Evolutionary conservation across 495 filamentous ascomycete species (phyloP).

Genomic region (Hypoxylon crocopeplum): DNA sequence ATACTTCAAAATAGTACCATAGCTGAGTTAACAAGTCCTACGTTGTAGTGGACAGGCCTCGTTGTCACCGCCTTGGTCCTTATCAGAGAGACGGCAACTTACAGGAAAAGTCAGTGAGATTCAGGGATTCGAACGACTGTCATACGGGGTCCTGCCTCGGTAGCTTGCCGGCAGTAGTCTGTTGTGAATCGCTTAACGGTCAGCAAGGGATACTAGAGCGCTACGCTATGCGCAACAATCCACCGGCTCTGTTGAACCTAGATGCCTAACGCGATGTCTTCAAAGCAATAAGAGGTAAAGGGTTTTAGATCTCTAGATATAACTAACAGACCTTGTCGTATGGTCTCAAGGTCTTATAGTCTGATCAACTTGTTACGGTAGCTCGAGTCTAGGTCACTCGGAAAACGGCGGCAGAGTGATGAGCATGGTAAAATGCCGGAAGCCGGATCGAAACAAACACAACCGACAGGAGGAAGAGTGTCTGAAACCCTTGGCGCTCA

Average conservation of each 20-base stretch:
- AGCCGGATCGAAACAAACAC: background rate
- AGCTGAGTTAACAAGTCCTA: constrained; percentile 12
- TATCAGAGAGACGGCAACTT: constrained; percentile 9
- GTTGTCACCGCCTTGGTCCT: background rate
- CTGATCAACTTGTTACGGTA: background rate
- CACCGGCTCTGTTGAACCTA: background rate
- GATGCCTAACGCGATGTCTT: background rate
- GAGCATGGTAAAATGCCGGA: background rate
- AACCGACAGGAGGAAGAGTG: constrained; percentile 3
- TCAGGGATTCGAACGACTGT: constrained; percentile 5
- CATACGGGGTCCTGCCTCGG: constrained; percentile 16
- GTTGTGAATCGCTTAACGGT: constrained; percentile 13
- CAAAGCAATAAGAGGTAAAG: too few species aligned
- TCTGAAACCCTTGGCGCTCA: constrained; percentile 16
- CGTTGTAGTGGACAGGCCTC: constrained; percentile 8
- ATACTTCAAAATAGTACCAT: background rate
- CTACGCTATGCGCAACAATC: constrained; percentile 8
- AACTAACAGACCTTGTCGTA: too few species aligned
- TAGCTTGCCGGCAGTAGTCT: constrained; percentile 14
- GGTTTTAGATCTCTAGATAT: too few species aligned
- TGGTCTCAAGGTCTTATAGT: background rate
- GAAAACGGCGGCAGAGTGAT: background rate
- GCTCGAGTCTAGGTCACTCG: background rate
- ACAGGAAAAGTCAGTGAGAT: constrained; percentile 6
- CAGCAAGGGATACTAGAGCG: background rate